phyloP scores from a whole-genome alignment of 257 asterid species.

The Solanum chilense region DNA sequence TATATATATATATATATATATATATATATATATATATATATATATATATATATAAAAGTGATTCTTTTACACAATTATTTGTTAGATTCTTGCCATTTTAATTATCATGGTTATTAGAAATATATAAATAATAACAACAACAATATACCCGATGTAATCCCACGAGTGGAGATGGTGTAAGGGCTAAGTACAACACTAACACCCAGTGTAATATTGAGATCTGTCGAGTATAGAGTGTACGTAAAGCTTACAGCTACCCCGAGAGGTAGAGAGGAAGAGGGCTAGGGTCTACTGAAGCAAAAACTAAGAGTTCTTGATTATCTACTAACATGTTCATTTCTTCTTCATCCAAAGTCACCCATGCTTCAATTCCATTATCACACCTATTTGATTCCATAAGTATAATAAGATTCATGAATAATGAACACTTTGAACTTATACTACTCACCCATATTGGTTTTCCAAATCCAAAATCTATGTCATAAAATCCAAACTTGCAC shows the following conservation, averaged over 20 bases:
- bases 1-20: no score
- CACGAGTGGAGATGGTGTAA: background rate
- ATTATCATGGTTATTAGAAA: no score
- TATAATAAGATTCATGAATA: slow-evolving; percentile 46
- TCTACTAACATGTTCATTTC: slow-evolving; percentile 35
- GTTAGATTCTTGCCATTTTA: no score
- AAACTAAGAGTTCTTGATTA: slow-evolving; percentile 25
- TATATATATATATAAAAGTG: no score
- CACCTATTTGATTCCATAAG: slow-evolving; percentile 34
- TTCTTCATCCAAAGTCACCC: slow-evolving; percentile 71
- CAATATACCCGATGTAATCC: background rate
- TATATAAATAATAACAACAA: background rate
- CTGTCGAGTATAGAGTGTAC: background rate
- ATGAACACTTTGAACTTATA: slow-evolving; percentile 32
- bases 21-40: no score
- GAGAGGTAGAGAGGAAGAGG: slow-evolving; percentile 18
- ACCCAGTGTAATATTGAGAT: background rate
- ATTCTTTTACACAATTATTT: no score
- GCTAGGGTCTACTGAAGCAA: slow-evolving; percentile 37
- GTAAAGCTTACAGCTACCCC: background rate
- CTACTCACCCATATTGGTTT: slow-evolving; percentile 64
- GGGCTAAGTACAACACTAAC: background rate
- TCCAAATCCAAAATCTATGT: slow-evolving; percentile 76
- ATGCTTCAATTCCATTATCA: slow-evolving; percentile 72
- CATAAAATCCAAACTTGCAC: slow-evolving; percentile 66